These are phyloP conservation scores for Calonectria fujianensis DNA, from an alignment of 2,329 filamentous ascomycete genomes.

Conservation along the genomic window DNA sequence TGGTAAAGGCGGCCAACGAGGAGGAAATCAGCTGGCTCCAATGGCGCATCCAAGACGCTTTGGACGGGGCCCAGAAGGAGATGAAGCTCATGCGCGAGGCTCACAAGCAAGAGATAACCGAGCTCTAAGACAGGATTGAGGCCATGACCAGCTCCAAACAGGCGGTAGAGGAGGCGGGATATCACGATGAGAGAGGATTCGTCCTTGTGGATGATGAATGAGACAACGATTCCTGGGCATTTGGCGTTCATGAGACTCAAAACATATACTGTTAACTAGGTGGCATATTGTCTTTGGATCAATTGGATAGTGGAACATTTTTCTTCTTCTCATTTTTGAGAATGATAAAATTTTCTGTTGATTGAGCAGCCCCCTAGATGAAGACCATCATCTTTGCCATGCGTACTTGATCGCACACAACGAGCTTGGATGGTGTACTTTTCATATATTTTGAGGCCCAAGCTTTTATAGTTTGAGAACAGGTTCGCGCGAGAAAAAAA, in stretches of 20 bases:
- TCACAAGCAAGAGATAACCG: neutral
- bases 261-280: neutral
- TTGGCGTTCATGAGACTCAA: neutral
- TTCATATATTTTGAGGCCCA: too few species aligned
- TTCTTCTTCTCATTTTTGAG: neutral
- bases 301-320: neutral
- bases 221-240: neutral
- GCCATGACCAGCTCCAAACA: neutral
- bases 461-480: too few species aligned
- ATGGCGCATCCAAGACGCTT: neutral
- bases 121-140: neutral
- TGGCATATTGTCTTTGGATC: neutral
- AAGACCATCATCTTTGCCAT: neutral
- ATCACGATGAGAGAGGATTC: neutral
- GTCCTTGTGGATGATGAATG: neutral
- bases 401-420: neutral
- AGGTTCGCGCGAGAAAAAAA: too few species aligned
- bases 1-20: neutral
- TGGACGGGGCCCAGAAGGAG: neutral
- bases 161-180: neutral
- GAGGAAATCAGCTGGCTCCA: neutral
- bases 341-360: neutral
- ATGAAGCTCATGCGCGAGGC: neutral
- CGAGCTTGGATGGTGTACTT: too few species aligned
- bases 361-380: neutral